phyloP scores from a whole-genome alignment of 2,329 filamentous ascomycete genomes.

The Mollisiaceae sp. region DNA sequence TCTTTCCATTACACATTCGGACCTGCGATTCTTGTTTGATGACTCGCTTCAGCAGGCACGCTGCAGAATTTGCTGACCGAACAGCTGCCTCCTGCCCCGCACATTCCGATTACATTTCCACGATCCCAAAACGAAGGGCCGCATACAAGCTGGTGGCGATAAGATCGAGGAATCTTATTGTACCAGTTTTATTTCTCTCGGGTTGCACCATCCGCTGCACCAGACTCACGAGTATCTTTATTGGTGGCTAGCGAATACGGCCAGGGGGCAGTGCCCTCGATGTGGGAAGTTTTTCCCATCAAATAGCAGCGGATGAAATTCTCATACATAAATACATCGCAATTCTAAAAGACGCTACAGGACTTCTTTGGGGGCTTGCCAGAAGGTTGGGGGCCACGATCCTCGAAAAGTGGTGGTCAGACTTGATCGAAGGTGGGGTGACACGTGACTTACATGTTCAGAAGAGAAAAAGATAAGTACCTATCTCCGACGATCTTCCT shows the following conservation, averaged over 20 bases:
- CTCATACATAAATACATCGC: not conserved
- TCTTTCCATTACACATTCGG: not conserved
- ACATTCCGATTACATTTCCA: not conserved
- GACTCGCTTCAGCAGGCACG: not conserved
- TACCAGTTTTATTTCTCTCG: not conserved
- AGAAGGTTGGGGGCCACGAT: not conserved
- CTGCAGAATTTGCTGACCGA: not conserved
- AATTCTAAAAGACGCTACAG: not conserved
- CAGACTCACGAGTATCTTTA: not conserved
- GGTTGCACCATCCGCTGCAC: not conserved
- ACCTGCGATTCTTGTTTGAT: not conserved
- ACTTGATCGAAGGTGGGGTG: not conserved
- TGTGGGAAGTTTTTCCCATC: not conserved
- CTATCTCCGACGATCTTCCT: too few species aligned
- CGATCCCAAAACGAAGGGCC: not conserved
- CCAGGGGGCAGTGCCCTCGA: not conserved
- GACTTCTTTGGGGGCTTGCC: not conserved
- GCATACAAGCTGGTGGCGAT: not conserved
- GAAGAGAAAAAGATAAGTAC: too few species aligned
- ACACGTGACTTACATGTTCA: not conserved
- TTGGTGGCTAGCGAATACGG: not conserved
- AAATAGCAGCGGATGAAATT: not conserved
- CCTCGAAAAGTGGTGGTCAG: slow-evolving; percentile 1
- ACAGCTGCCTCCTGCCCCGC: not conserved
- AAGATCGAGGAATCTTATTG: not conserved